Evolutionary conservation across 768 basidiomycete genomes (phyloP), one percentile per base, ranked within the genome.

Genomic region (Harrya chromipes): DNA sequence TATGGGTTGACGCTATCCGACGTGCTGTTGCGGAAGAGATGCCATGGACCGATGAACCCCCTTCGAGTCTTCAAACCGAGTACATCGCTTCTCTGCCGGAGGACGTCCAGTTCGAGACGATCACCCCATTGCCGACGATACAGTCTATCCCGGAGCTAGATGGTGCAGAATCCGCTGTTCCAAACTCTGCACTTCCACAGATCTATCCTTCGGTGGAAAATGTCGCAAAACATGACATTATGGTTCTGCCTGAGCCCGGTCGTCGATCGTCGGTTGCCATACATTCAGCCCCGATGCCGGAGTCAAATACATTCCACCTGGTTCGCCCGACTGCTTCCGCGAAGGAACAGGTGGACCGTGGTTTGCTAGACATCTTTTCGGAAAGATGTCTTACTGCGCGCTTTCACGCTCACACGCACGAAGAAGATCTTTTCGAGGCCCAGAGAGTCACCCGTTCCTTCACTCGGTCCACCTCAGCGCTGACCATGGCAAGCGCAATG

Each of bases 341-440:
- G 29, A 83, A 90, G 40, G 74, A 77, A 24, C 79, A 81, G 35
- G 83, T 91, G 43, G 93, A 95, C 59, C 80, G 85, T 38, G 83
- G 83, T 11, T 71, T 97, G 16, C 76, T 79, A 40, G 94, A 95
- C 60, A 82, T 97, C 49, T 82, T 87, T 57, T 93, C 91, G 11
- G 82, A 85, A 51, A 73, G 75, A 20, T 87, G 87, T 54, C 68
- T 85, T 23, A 75, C 79, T 3, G 87, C 85, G 14, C 80, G 94
- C 37, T 78, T 77, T 40, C 77, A 85, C 46, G 84, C 85, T 8
- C 78, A 73, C 46, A 73, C 75, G 35, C 80, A 77, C 49, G 84
- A 84, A 46, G 80, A 82, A 59, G 80, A 81, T 50, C 70, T 87
- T 44, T 85, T 85, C 66, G 78, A 79, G 58, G 72, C 74, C 17